Evolutionary conservation across 164 flowering plant genomes (phyloP).

Genomic region (Warburgia ugandensis): DNA sequence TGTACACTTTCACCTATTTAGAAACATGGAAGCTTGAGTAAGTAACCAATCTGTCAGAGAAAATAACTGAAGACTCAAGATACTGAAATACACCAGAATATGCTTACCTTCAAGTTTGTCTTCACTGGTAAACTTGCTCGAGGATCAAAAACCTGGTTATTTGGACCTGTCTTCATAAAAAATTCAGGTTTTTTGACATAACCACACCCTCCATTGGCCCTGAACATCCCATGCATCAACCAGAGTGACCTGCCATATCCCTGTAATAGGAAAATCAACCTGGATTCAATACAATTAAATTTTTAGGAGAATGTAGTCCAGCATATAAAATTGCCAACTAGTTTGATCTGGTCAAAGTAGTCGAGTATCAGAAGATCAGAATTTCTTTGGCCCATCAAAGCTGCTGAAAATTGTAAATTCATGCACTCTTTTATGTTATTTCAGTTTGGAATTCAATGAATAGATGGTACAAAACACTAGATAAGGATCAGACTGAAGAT

Average conservation of each 20-base stretch:
- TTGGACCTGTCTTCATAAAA: slow-evolving; percentile 20
- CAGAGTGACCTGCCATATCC: slow-evolving; percentile 47
- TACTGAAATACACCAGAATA: too few species aligned
- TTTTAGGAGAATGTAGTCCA: background rate
- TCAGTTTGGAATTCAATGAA: too few species aligned
- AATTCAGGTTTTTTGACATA: slow-evolving; percentile 52
- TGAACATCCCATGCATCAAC: slow-evolving; percentile 64
- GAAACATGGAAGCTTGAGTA: background rate
- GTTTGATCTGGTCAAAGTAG: too few species aligned
- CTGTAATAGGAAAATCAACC: slow-evolving; percentile 13
- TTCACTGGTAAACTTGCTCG: slow-evolving; percentile 22
- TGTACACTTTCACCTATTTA: slow-evolving; percentile 33
- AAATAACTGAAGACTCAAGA: background rate
- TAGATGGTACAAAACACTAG: too few species aligned
- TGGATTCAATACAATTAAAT: background rate
- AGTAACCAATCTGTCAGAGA: background rate
- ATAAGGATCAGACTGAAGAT: too few species aligned
- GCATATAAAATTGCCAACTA: too few species aligned
- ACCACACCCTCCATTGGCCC: slow-evolving; percentile 56
- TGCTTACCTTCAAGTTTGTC: slow-evolving; percentile 32
- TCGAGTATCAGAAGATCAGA: too few species aligned
- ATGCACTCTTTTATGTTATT: too few species aligned
- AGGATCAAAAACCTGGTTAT: slow-evolving; percentile 33
- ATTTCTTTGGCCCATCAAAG: too few species aligned
- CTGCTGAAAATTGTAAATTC: too few species aligned